phyloP scores from a whole-genome alignment of 495 filamentous ascomycete species.

The Aspergillus biplanus region DNA sequence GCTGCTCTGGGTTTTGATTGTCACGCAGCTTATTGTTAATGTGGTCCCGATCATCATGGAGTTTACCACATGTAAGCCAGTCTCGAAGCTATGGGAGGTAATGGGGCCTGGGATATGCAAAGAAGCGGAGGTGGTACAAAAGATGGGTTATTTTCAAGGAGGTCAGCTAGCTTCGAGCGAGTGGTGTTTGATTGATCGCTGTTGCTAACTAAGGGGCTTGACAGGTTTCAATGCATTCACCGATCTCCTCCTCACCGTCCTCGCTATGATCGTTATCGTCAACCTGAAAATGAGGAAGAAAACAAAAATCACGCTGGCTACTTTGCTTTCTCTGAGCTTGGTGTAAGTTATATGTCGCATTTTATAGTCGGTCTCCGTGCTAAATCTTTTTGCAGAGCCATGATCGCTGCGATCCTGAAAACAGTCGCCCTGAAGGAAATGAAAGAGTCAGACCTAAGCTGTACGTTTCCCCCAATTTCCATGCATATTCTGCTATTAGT shows the following conservation, averaged over 20 bases:
- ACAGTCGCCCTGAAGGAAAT: neutral
- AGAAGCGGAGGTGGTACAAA: neutral
- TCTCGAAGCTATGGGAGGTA: neutral
- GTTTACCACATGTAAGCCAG: neutral
- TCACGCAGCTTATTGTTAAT: neutral
- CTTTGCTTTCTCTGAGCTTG: neutral
- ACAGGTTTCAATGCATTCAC: neutral
- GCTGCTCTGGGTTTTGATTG: neutral
- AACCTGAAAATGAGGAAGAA: neutral
- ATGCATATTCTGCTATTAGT: neutral
- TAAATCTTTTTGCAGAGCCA: neutral
- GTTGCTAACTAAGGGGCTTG: neutral
- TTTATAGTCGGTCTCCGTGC: neutral
- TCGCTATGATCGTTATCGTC: neutral
- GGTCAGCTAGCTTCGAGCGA: neutral
- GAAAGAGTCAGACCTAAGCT: neutral
- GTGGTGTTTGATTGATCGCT: neutral
- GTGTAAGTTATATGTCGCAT: neutral
- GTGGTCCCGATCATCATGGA: neutral
- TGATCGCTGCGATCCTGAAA: slow-evolving; percentile 1
- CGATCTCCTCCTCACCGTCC: neutral
- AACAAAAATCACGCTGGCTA: neutral
- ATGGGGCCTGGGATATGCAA: neutral
- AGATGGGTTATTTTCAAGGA: slow-evolving; percentile 2
- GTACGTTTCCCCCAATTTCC: neutral